These are phyloP conservation scores for Tylopilus subfusipes DNA, from an alignment of 768 basidiomycete genomes.

Conservation along the genomic window DNA sequence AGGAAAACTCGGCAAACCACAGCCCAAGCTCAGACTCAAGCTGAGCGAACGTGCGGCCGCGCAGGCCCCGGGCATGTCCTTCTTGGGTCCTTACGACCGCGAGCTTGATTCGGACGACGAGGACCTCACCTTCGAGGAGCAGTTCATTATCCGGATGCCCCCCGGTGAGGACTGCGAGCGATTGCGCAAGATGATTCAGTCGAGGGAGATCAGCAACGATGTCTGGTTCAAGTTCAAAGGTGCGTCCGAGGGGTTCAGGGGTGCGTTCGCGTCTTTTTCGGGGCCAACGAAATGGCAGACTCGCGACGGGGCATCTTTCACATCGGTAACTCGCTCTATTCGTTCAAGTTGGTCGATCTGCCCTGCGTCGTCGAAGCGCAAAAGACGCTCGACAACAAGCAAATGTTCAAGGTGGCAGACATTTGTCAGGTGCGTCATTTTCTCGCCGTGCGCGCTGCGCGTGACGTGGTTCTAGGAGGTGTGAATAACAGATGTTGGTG, in stretches of 20 bases:
- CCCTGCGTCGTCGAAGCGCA: conserved; percentile 93
- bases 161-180: conserved; percentile 78
- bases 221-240: conserved; percentile 99
- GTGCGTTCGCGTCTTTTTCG: conserved; percentile 1
- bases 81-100: conserved; percentile 87
- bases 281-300: conserved; percentile 47
- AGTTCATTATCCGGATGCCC: conserved; percentile 89
- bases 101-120: conserved; percentile 96
- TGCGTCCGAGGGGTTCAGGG: conserved; percentile 25
- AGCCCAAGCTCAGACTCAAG: conserved; percentile 85
- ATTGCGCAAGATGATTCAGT: conserved; percentile 75
- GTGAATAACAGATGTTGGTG: conserved; percentile 76
- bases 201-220: conserved; percentile 76
- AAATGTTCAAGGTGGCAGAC: conserved; percentile 98
- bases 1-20: conserved; percentile 42
- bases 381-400: conserved; percentile 93
- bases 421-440: conserved; percentile 78
- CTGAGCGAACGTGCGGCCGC: conserved; percentile 79
- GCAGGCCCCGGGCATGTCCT: conserved; percentile 81
- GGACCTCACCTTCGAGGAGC: conserved; percentile 93
- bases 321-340: conserved; percentile 73
- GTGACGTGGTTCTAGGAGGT: conserved; percentile 9
- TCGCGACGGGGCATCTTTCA: conserved; percentile 89
- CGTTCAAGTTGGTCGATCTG: conserved; percentile 92
- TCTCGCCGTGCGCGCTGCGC: neutral